Evolutionary conservation across 2,329 filamentous ascomycete genomes (phyloP), one percentile per base, ranked within the genome.

Genomic region (Colletotrichum horii): DNA sequence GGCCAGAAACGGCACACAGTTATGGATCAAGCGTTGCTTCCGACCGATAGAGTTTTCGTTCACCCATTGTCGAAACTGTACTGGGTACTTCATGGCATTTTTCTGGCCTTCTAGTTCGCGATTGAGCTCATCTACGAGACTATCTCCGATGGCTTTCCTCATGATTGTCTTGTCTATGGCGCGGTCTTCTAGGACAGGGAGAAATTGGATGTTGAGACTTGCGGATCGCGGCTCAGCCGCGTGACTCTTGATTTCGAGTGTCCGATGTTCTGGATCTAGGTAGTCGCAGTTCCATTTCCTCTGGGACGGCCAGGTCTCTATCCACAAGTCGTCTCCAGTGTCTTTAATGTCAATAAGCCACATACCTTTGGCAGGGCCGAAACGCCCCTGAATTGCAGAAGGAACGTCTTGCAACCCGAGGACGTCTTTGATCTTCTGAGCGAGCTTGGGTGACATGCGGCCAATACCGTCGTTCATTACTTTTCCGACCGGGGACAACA

Each of bases 291-390:
- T 75, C 87, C 94, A 95, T 79, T 96, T 96, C 1, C 88, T 83
- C 75, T 96, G 95, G 1, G 93, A 95, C 0, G 86, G 87, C 71
- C 88, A 91, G 0, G 93, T 91, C 71, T 93, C 88, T 56, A 96
- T 94, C 93, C 93, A 94, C 19, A 91, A 83, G 0, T 85, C 80
- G 3, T 88, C 84, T 1, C 84, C 83, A 0, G 82, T 82, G 30
- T 90, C 87, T 1, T 85, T 80, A 0, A 87, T 85, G 77, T 93
- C 92, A 7, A 93, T 83, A 62, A 93, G 88, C 94, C 94, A 96
- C 78, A 96, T 87, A 0, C 94, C 95, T 81, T 96, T 96, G 1
- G 93, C 93, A 22, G 93, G 91, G 12, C 91, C 93, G 43, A 96
- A 89, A 1, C 95, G 90, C 2, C 87, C 94, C 82, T 96, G 94